Evolutionary conservation across 306 rosid species (phyloP).

Genomic region (Inga oerstediana): DNA sequence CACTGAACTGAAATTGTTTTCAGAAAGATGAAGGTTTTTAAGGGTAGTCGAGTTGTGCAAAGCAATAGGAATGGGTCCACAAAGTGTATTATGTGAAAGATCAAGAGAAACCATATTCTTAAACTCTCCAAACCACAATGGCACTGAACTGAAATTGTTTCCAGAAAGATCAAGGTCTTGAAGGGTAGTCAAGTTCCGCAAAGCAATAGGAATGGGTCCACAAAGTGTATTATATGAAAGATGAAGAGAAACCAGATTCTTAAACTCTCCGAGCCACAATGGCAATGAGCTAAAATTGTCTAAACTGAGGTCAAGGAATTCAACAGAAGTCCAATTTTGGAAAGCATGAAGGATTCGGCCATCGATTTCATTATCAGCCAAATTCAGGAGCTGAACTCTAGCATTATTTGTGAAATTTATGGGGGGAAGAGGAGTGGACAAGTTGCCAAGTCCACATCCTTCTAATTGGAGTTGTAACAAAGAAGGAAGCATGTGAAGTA

Average conservation of each 20-base stretch:
- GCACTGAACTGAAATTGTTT: too few species aligned
- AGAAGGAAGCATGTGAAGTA: slow-evolving; percentile 3
- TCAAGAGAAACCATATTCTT: neutral
- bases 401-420: neutral
- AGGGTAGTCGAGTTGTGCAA: slow-evolving; percentile 18
- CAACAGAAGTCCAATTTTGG: neutral
- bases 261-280: too few species aligned
- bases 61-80: neutral
- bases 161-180: too few species aligned
- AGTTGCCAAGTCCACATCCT: neutral
- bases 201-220: too few species aligned
- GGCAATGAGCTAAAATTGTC: neutral
- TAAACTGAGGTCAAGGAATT: neutral
- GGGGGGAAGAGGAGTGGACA: neutral
- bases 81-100: neutral
- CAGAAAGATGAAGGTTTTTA: neutral
- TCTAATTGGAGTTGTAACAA: neutral
- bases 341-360: neutral
- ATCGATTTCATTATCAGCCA: neutral
- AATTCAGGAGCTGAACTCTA: neutral
- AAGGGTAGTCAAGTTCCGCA: too few species aligned
- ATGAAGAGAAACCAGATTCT: too few species aligned
- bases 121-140: neutral
- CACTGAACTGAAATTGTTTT: neutral
- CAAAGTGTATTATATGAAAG: too few species aligned